Percentiles rank a stretch among this genome's conserved stretches.
Evolutionary conservation across 2,329 filamentous ascomycete genomes (phyloP).

Genomic region (Arthrobotrys pseudoclavata): DNA sequence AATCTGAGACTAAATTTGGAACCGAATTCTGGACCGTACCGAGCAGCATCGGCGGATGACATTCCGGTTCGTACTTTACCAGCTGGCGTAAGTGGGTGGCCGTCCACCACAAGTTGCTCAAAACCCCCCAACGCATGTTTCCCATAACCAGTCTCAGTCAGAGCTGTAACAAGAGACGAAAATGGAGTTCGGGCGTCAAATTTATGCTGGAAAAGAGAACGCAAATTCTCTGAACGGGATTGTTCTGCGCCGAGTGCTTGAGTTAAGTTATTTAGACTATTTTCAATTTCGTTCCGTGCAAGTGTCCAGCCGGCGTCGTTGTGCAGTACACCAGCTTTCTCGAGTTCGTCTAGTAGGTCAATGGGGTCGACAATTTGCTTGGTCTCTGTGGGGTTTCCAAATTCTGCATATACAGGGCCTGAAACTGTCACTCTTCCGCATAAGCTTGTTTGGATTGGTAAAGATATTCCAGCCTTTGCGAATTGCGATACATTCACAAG

Average conservation of each 20-base stretch:
- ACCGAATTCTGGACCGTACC: conserved; percentile 32
- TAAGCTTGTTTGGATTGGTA: not conserved
- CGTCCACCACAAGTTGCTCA: conserved; percentile 40
- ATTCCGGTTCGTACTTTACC: conserved; percentile 38
- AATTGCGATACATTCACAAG: conserved; percentile 17
- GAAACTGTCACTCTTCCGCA: conserved; percentile 26
- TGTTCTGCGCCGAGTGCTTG: conserved; percentile 26
- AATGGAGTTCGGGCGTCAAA: conserved; percentile 15
- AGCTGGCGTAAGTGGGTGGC: conserved; percentile 35
- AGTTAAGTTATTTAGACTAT: conserved; percentile 22
- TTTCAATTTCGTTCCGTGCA: conserved; percentile 31
- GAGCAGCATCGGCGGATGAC: conserved; percentile 29
- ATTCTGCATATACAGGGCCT: conserved; percentile 4
- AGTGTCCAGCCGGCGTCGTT: conserved; percentile 20
- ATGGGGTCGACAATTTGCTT: conserved; percentile 28
- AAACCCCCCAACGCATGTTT: conserved; percentile 43
- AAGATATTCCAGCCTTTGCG: conserved; percentile 14
- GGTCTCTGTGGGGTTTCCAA: not conserved
- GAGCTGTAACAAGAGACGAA: conserved; percentile 29
- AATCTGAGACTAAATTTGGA: conserved; percentile 31
- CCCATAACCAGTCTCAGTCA: conserved; percentile 26
- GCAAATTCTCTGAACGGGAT: conserved; percentile 5
- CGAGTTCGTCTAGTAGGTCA: conserved; percentile 29
- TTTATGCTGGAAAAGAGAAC: not conserved
- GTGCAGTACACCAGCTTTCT: conserved; percentile 6